phyloP scores from a whole-genome alignment of 2,329 filamentous ascomycete species.

The Arthroderma sp. region DNA sequence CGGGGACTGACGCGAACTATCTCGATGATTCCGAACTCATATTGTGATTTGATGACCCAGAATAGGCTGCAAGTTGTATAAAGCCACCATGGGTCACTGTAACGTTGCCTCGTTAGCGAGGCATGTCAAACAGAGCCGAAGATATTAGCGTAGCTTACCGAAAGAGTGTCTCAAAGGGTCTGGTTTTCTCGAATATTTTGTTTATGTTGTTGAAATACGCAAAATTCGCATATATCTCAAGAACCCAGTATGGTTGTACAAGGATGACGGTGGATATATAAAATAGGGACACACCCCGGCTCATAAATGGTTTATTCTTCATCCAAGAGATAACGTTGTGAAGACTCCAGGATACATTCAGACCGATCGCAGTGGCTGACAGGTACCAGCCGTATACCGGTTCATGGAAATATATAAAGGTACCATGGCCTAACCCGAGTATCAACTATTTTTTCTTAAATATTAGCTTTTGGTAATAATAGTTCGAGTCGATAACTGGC shows the following conservation, averaged over 20 bases:
- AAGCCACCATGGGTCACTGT: slow-evolving; percentile 54
- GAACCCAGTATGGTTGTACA: slow-evolving; percentile 50
- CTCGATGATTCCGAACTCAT: slow-evolving; percentile 45
- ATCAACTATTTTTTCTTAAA: slow-evolving; percentile 30
- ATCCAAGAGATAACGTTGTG: slow-evolving; percentile 58
- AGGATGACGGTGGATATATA: slow-evolving; percentile 48
- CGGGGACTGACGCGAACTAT: slow-evolving; percentile 49
- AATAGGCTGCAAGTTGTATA: slow-evolving; percentile 48
- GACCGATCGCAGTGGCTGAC: slow-evolving; percentile 45
- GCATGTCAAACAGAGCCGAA: neutral
- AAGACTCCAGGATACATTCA: slow-evolving; percentile 50
- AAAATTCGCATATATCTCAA: slow-evolving; percentile 54
- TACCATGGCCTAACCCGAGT: slow-evolving; percentile 45
- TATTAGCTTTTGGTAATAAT: neutral
- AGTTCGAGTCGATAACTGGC: slow-evolving; percentile 1
- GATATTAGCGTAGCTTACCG: slow-evolving; percentile 25
- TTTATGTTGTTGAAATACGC: slow-evolving; percentile 48
- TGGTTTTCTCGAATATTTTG: slow-evolving; percentile 40
- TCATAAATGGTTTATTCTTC: slow-evolving; percentile 50
- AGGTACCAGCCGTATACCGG: slow-evolving; percentile 52
- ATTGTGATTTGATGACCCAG: slow-evolving; percentile 50
- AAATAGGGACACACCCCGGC: slow-evolving; percentile 35
- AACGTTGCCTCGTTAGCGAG: too few relatives aligned
- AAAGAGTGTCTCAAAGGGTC: slow-evolving; percentile 48
- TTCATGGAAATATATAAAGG: slow-evolving; percentile 45